Percentiles rank a stretch among this genome's conserved stretches.
Evolutionary conservation across 768 basidiomycete genomes (phyloP).

Genomic region (Mrakia blollopis): DNA sequence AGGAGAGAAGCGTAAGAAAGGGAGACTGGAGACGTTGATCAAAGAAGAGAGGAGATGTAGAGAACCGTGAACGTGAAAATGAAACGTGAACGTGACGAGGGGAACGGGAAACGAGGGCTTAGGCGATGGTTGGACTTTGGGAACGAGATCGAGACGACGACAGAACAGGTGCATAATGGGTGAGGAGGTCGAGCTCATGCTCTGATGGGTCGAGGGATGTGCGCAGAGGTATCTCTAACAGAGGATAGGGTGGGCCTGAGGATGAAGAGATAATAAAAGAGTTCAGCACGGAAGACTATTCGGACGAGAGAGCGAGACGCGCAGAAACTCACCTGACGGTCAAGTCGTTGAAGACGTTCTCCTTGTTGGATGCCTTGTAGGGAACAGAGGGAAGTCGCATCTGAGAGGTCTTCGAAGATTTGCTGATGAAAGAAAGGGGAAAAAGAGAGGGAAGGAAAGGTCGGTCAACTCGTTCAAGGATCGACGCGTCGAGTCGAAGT

Average conservation of each 20-base stretch:
- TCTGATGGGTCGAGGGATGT: conserved; percentile 9
- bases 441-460: background rate
- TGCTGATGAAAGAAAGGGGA: background rate
- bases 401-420: background rate
- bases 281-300: background rate
- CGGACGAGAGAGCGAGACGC: background rate
- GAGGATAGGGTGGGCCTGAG: background rate
- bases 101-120: background rate
- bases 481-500: background rate
- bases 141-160: no score
- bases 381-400: background rate
- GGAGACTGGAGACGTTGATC: no score
- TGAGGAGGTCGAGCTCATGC: background rate
- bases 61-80: no score
- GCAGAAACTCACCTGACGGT: background rate
- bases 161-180: no score
- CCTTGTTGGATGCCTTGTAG: no score
- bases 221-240: background rate
- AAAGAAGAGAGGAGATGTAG: no score
- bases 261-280: background rate
- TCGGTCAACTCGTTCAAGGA: background rate
- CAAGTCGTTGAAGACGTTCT: background rate
- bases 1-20: no score
- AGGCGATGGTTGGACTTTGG: background rate
- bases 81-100: no score